Percentiles rank a stretch among this genome's conserved stretches.
phyloP scores from a whole-genome alignment of 1,139 yeast species.

The Suhomyces choctaworum region DNA sequence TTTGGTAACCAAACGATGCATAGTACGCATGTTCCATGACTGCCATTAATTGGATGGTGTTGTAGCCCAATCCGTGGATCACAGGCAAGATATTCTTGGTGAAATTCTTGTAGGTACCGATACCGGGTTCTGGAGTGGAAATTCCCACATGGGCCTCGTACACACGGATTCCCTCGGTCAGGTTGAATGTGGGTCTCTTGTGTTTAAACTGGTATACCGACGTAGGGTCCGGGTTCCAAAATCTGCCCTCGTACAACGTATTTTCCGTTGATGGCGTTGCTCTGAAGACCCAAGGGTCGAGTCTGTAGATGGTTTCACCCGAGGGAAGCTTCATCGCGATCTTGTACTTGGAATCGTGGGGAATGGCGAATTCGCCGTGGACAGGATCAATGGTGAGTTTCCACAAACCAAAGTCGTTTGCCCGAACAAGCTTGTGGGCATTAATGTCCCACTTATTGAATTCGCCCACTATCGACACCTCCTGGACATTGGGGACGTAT shows the following conservation, averaged over 20 bases:
- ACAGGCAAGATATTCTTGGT: slow-evolving; percentile 79
- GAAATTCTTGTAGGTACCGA: slow-evolving; percentile 85
- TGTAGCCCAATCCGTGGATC: slow-evolving; percentile 81
- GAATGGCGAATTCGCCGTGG: slow-evolving; percentile 63
- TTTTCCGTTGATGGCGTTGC: slow-evolving; percentile 66
- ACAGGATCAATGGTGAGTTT: slow-evolving; percentile 53
- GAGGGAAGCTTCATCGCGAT: slow-evolving; percentile 63
- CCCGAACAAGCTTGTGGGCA: slow-evolving; percentile 55
- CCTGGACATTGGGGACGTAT: slow-evolving; percentile 85
- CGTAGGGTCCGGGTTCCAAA: slow-evolving; percentile 75
- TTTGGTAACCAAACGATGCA: slow-evolving; percentile 96
- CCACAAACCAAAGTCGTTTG: slow-evolving; percentile 70
- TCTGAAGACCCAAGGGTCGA: slow-evolving; percentile 87
- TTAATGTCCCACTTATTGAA: slow-evolving; percentile 79
- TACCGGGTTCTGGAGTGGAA: slow-evolving; percentile 82
- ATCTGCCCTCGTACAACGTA: slow-evolving; percentile 73
- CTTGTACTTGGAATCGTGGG: slow-evolving; percentile 80
- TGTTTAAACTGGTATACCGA: slow-evolving; percentile 60
- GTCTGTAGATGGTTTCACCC: slow-evolving; percentile 72
- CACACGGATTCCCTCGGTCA: slow-evolving; percentile 58
- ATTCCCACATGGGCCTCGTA: slow-evolving; percentile 98
- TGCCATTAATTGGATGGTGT: slow-evolving; percentile 95
- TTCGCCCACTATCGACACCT: slow-evolving; percentile 81
- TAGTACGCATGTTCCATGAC: slow-evolving; percentile 98
- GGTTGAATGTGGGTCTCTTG: slow-evolving; percentile 53